These are phyloP conservation scores for Amylostereum chailletii DNA, from an alignment of 1,284 basidiomycete species.

Conservation along the genomic window DNA sequence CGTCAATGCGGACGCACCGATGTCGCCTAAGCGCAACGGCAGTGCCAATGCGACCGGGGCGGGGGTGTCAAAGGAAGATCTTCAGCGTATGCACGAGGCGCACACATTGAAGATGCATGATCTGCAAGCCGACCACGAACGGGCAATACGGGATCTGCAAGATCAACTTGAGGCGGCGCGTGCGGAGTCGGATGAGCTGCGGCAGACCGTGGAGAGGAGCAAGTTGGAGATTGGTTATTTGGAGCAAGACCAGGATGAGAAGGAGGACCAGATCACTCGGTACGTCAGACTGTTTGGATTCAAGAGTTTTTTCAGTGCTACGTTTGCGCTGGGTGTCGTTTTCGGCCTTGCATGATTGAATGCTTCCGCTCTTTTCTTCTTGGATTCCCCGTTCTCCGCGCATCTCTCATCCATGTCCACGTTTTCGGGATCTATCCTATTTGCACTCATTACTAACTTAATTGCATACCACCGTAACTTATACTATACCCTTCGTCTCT, in stretches of 20 bases:
- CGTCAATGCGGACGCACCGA: conserved; percentile 34
- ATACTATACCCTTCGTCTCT: neutral
- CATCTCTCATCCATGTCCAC: conserved; percentile 8
- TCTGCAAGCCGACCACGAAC: conserved; percentile 64
- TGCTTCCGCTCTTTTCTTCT: conserved; percentile 7
- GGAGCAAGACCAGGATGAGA: conserved; percentile 71
- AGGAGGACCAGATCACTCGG: conserved; percentile 64
- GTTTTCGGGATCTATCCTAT: conserved; percentile 14
- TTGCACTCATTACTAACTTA: conserved; percentile 28
- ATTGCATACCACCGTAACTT: neutral
- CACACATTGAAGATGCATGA: conserved; percentile 77
- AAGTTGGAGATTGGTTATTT: conserved; percentile 73
- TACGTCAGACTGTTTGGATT: conserved; percentile 57
- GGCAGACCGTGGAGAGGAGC: conserved; percentile 56
- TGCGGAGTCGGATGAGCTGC: conserved; percentile 43
- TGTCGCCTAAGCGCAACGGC: conserved; percentile 49
- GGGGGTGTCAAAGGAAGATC: conserved; percentile 61
- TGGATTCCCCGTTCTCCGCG: conserved; percentile 1
- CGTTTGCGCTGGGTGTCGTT: conserved; percentile 47
- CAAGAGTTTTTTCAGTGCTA: conserved; percentile 46
- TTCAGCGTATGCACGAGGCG: conserved; percentile 68
- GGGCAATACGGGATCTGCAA: conserved; percentile 44
- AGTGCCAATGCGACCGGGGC: conserved; percentile 32
- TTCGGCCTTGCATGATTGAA: conserved; percentile 39
- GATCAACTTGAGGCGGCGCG: conserved; percentile 56